Evolutionary conservation across 345 rosid species (phyloP).

Genomic region (Rubroshorea leprosula): DNA sequence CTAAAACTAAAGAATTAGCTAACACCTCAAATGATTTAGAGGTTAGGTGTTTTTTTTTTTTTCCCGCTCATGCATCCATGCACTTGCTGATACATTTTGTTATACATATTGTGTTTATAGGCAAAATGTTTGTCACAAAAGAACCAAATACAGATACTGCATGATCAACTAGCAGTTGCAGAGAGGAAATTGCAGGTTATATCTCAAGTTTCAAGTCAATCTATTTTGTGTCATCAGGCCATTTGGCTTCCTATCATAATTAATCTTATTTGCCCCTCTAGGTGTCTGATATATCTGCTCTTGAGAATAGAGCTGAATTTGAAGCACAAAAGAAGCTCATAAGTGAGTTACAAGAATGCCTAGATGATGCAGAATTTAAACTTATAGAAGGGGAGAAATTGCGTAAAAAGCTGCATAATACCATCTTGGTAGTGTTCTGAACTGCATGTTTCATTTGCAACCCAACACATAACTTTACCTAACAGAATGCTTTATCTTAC

Average conservation of each 20-base stretch:
- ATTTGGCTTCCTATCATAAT: conserved; percentile 7
- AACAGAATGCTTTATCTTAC: conserved; percentile 19
- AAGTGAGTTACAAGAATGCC: conserved; percentile 49
- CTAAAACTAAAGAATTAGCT: conserved; percentile 61
- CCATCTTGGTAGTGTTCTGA: conserved; percentile 64
- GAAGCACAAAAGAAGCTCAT: conserved; percentile 68
- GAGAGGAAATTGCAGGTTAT: conserved; percentile 65
- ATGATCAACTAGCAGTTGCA: conserved; percentile 55
- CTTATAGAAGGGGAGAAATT: conserved; percentile 87
- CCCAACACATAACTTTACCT: conserved; percentile 7
- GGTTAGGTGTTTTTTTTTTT: conserved; percentile 33
- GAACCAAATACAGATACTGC: conserved; percentile 57
- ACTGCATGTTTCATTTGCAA: neutral
- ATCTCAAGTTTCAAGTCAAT: neutral
- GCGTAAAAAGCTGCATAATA: conserved; percentile 89
- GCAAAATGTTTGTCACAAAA: conserved; percentile 58
- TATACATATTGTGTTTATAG: conserved; percentile 35
- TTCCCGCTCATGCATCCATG: conserved; percentile 1
- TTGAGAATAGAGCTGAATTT: conserved; percentile 69
- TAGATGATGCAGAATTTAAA: conserved; percentile 85
- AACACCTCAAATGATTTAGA: conserved; percentile 67
- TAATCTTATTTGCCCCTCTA: conserved; percentile 21
- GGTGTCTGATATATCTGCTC: conserved; percentile 69
- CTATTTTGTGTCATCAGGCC: neutral
- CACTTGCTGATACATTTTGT: conserved; percentile 4